phyloP scores from a whole-genome alignment of 495 filamentous ascomycete species.

The Ramalina intermedia region DNA sequence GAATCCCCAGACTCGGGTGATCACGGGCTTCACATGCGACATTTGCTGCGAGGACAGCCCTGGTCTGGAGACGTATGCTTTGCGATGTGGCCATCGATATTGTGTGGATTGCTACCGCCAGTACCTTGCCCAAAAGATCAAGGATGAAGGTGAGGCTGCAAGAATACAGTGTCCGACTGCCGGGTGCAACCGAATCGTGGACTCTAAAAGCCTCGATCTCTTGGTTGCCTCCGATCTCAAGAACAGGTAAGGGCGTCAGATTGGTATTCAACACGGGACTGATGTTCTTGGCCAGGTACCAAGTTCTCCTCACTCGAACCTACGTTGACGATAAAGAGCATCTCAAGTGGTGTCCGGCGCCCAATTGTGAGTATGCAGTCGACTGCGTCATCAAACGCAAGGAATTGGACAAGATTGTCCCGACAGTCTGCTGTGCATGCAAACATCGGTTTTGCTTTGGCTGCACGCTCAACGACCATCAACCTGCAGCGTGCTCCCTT shows the following conservation, averaged over 20 bases:
- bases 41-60: constrained; percentile 89
- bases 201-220: constrained; percentile 72
- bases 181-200: constrained; percentile 77
- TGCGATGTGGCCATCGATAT: constrained; percentile 93
- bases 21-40: constrained; percentile 74
- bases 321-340: constrained; percentile 94
- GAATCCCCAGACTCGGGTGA: constrained; percentile 48
- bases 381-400: constrained; percentile 78
- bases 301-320: constrained; percentile 74
- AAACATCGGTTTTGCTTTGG: constrained; percentile 87
- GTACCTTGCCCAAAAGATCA: constrained; percentile 83
- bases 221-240: constrained; percentile 62
- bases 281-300: constrained; percentile 41
- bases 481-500: constrained; percentile 77
- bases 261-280: not conserved
- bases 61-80: constrained; percentile 74
- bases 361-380: constrained; percentile 83
- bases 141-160: constrained; percentile 85
- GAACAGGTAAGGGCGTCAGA: constrained; percentile 33
- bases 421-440: constrained; percentile 75
- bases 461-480: constrained; percentile 84
- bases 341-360: constrained; percentile 93
- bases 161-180: constrained; percentile 87
- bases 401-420: constrained; percentile 70
- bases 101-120: constrained; percentile 87